Evolutionary conservation across 1,284 basidiomycete species (phyloP).

Genomic region (Sanghuangporus sanghuang): DNA sequence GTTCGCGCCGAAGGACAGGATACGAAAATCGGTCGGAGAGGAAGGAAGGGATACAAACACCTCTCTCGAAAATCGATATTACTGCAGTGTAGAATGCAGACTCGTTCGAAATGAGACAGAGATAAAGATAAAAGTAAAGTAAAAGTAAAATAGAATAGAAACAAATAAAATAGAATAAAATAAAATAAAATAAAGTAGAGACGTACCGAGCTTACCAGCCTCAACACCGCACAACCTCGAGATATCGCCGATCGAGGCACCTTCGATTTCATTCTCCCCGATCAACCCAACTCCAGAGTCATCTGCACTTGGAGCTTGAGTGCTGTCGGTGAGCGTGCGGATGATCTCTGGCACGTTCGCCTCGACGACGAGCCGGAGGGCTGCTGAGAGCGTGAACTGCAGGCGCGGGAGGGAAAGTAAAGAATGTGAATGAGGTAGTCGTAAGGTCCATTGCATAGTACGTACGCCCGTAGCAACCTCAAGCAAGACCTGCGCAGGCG

Average conservation of each 20-base stretch:
- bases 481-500: constrained; percentile 10
- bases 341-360: constrained; percentile 12
- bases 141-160: no score
- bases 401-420: not conserved
- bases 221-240: constrained; percentile 18
- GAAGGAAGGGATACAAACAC: not conserved
- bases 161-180: not conserved
- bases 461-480: constrained; percentile 13
- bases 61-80: not conserved
- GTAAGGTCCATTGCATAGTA: no score
- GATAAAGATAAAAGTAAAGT: no score
- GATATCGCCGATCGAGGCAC: constrained; percentile 19
- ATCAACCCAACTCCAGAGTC: not conserved
- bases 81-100: not conserved
- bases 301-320: not conserved
- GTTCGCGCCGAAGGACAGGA: no score
- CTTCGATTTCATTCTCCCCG: not conserved
- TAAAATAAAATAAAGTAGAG: not conserved
- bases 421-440: not conserved
- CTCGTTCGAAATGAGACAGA: not conserved
- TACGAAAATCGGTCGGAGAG: no score
- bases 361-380: constrained; percentile 14
- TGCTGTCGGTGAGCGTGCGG: not conserved
- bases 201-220: constrained; percentile 20
- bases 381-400: constrained; percentile 15